Percentiles rank a stretch among this genome's conserved stretches.
Conservation (phyloP, 352 stramenopile species). For the Globisporangium nunn region DNA sequence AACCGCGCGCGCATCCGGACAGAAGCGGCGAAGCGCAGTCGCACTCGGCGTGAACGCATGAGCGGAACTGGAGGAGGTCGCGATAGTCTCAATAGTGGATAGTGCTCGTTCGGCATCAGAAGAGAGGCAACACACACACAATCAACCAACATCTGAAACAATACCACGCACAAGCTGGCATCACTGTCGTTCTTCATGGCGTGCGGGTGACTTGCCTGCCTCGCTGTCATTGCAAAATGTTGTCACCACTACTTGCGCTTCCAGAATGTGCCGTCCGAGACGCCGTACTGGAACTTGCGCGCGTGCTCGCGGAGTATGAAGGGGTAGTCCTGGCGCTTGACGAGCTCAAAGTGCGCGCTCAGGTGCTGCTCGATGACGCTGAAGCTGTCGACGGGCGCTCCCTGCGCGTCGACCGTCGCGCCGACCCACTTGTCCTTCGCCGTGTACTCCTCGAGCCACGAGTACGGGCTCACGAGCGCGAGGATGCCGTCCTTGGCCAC, state of each 20-base stretch:
- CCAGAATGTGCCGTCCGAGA: constrained; percentile 87
- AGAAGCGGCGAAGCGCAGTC: constrained; percentile 74
- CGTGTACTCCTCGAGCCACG: constrained; percentile 96
- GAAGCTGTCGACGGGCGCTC: constrained; percentile 59
- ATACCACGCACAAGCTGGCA: constrained; percentile 4
- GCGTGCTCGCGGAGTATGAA: constrained; percentile 91
- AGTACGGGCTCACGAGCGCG: constrained; percentile 95
- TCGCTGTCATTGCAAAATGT: neutral
- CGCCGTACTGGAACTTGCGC: constrained; percentile 90
- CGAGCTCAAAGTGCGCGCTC: constrained; percentile 61
- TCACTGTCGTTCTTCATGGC: neutral
- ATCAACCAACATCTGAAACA: constrained; percentile 14
- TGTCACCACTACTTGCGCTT: constrained; percentile 38
- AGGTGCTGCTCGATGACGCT: constrained; percentile 53
- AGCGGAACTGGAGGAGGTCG: neutral
- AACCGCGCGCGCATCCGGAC: constrained; percentile 46
- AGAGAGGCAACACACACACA: constrained; percentile 17
- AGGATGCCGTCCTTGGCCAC: constrained; percentile 90
- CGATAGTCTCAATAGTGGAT: constrained; percentile 1
- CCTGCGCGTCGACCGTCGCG: constrained; percentile 30
- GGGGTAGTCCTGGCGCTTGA: constrained; percentile 76
- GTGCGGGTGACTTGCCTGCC: neutral
- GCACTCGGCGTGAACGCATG: constrained; percentile 81
- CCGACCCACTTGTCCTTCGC: constrained; percentile 86
- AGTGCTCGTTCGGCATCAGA: constrained; percentile 8